Evolutionary conservation across 179 eudicot species (phyloP), one percentile per base, ranked within the genome.

Genomic region (Pouteria campechiana): DNA sequence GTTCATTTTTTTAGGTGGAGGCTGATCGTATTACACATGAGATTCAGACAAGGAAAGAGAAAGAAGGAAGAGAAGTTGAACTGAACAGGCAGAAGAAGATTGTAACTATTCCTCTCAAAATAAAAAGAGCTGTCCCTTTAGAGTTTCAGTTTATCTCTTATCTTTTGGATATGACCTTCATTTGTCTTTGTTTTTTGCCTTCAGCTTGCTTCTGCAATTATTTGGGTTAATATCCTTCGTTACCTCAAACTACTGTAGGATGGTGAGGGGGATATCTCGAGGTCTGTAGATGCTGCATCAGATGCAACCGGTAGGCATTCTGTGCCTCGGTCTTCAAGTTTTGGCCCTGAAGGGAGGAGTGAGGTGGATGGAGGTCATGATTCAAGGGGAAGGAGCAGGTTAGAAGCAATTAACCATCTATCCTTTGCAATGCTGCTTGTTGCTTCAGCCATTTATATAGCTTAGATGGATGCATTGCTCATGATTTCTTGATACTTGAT

Each of bases 151-250:
- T n/a, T n/a, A n/a, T n/a, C n/a, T n/a, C 37, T 54, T 22, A 42
- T 58, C 39, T 67, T 60, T 75, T 63, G 55, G 52, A 62, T 60
- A 62, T 82, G 74, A 79, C 87, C 64, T 80, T 5, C 35, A 14
- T 46, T 64, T 72, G 67, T 74, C 69, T 80, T 80, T 77, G 52
- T 65, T n/a, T 58, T 73, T 77, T 82, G 64, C 68, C 52, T 72
- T 92, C 96, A 92, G 99, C 94, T 66, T 75, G 93, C 80, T 84
- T 85, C 97, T 83, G 94, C 99, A 79, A 82, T 92, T 87, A 70
- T 83, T 87, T 92, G 83, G 94, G 99, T 87, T 88, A 94, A 83
- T 90, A 62, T 92, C 94, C 96, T 92, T 88, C n/a, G n/a, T n/a
- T 88, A 81, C 99, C 93, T 88, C 89, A 68, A 77, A 79, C 94